Conservation (phyloP, 2,329 filamentous ascomycete genomes). For the Hypoxylon sp. region DNA sequence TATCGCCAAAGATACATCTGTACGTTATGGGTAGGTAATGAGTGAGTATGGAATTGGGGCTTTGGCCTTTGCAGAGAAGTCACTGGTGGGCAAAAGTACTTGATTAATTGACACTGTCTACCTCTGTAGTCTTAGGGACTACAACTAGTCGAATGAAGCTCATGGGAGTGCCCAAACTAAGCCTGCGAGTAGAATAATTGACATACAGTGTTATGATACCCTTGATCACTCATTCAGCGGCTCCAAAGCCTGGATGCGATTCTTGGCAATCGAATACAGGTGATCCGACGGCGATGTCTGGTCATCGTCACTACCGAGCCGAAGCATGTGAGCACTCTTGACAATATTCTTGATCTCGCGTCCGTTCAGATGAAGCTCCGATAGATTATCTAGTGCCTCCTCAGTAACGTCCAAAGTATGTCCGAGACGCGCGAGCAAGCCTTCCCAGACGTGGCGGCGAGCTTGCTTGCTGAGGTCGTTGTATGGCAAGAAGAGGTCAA, state of each 20-base stretch:
- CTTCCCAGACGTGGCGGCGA: constrained; percentile 56
- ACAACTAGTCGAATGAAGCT: background rate
- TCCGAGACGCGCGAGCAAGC: constrained; percentile 55
- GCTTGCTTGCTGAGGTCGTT: constrained; percentile 50
- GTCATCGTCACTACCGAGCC: constrained; percentile 51
- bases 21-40: background rate
- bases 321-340: constrained; percentile 59
- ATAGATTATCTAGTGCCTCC: constrained; percentile 56
- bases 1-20: too few relatives aligned
- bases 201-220: background rate
- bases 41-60: background rate
- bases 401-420: constrained; percentile 53
- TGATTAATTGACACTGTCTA: background rate
- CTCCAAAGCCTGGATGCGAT: constrained; percentile 47
- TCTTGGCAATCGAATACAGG: constrained; percentile 55
- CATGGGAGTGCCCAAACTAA: background rate
- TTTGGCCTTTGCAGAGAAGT: background rate
- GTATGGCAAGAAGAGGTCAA: constrained; percentile 57
- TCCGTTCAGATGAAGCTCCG: constrained; percentile 62
- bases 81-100: background rate
- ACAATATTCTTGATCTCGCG: constrained; percentile 67
- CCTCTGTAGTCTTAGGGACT: background rate
- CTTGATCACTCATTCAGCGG: constrained; percentile 12
- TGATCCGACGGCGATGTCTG: constrained; percentile 48
- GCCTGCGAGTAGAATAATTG: background rate